phyloP scores from a whole-genome alignment of 768 basidiomycete genomes.

The Cubamyces lactineus region DNA sequence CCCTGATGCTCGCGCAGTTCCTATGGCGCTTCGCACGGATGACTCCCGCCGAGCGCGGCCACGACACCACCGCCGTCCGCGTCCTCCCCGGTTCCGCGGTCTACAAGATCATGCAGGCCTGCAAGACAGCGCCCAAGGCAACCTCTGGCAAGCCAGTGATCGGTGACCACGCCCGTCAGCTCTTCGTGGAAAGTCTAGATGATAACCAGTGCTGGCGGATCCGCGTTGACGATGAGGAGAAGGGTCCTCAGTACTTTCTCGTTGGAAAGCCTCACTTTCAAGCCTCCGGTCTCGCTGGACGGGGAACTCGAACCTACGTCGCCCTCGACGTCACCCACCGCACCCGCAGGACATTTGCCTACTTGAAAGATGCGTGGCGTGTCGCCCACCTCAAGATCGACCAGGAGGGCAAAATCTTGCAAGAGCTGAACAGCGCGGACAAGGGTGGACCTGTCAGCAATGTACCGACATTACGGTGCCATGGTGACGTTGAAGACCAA shows the following conservation, averaged over 20 bases:
- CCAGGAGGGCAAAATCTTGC: constrained; percentile 2
- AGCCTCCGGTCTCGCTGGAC: neutral
- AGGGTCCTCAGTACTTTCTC: neutral
- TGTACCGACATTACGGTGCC: neutral
- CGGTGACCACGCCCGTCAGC: neutral
- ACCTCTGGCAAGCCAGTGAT: neutral
- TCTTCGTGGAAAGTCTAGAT: neutral
- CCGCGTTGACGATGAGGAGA: neutral
- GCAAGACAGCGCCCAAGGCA: neutral
- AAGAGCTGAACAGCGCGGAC: neutral
- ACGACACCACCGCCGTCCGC: neutral
- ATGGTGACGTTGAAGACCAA: constrained; percentile 13
- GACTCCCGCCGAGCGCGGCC: neutral
- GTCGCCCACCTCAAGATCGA: constrained; percentile 2
- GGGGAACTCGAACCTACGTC: constrained; percentile 7
- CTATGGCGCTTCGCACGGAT: constrained; percentile 8
- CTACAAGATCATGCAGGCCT: constrained; percentile 3
- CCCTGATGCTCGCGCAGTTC: constrained; percentile 1
- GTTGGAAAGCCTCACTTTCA: constrained; percentile 2
- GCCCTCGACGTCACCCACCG: neutral
- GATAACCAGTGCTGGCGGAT: too few relatives aligned
- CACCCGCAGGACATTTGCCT: neutral
- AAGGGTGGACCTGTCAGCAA: neutral
- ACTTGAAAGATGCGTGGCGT: constrained; percentile 15
- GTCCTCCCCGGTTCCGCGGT: neutral